Conservation (phyloP, 768 basidiomycete genomes). For the Strobilomyces confusus region DNA sequence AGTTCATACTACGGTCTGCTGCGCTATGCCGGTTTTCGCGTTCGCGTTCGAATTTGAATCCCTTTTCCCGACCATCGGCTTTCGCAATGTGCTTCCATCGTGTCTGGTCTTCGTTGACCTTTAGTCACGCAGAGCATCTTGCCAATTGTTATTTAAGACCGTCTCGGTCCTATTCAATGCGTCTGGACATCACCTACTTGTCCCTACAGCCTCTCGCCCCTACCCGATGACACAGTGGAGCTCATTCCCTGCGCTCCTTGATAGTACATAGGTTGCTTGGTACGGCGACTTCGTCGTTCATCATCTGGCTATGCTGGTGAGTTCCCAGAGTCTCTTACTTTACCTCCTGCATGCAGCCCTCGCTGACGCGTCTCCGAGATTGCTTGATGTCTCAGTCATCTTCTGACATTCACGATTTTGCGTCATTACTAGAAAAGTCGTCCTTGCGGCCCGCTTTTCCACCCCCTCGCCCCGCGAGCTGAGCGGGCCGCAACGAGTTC, state of each 20-base stretch:
- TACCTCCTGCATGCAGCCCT: neutral
- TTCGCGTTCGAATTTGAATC: neutral
- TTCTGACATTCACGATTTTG: neutral
- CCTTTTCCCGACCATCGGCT: neutral
- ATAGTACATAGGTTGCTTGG: neutral
- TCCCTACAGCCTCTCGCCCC: neutral
- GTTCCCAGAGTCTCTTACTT: neutral
- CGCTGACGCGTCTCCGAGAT: neutral
- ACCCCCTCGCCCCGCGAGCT: neutral
- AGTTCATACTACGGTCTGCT: neutral
- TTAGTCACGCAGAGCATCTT: neutral
- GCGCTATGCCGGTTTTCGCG: neutral
- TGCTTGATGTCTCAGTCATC: neutral
- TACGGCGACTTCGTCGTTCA: neutral
- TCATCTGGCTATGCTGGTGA: neutral
- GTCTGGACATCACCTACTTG: neutral
- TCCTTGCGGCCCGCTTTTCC: neutral
- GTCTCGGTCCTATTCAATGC: neutral
- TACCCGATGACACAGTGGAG: neutral
- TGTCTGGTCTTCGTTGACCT: neutral
- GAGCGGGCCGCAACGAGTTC: neutral
- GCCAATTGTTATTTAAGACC: neutral
- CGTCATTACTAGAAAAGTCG: neutral
- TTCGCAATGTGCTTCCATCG: neutral
- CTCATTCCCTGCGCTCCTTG: neutral